Base-by-base conservation (phyloP, 768 basidiomycete species). In the Hydnomerulius pinastri region DNA sequence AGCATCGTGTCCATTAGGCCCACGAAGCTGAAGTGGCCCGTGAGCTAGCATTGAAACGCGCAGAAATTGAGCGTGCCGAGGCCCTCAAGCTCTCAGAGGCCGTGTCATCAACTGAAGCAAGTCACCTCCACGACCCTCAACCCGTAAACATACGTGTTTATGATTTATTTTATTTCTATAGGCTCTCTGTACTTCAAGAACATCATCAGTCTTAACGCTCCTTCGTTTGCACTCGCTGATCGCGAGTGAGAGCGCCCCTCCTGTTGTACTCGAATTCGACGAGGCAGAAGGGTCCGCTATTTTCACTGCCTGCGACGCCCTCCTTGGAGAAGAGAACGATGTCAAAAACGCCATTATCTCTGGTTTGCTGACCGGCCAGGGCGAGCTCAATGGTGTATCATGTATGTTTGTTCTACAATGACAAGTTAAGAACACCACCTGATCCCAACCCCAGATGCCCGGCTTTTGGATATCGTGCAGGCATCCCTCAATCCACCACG, bases 21-120 rank as follows among this genome's bases (percentile, higher is more conserved):
- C 74, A 86, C 56, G 90, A 92, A 69, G 71, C 78, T 1, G 87
- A 88, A 54, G 58, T 80, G 13, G 75, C 72, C 1, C 80, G 79
- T 37, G 82, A 88, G 56, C 60, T 81, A 21, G 72, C 79, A 11
- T 60, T 64, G 39, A 83, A 81, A 64, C 78, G 78, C 51, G 72
- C 70, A 37, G 83, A 87, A 58, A 72, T 73, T 20, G 83, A 85
- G 46, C 79, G 76, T 56, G 71, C 71, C 15, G 81, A 85, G 56
- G 77, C 78, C 51, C 70, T 76, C 36, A 80, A 80, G 54, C 66
- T 86, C 41, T 69, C 77, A 29, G 70, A 77, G 4, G 83, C 83
- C 40, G 72, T 89, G 42, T 71, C 78, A 43, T 75, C 74, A 33
- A 76, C 84, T 15, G 74, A 87, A 75, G 90, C 86, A 64, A 56